phyloP scores from a whole-genome alignment of 768 basidiomycete genomes.

The Phylloporus sp. region DNA sequence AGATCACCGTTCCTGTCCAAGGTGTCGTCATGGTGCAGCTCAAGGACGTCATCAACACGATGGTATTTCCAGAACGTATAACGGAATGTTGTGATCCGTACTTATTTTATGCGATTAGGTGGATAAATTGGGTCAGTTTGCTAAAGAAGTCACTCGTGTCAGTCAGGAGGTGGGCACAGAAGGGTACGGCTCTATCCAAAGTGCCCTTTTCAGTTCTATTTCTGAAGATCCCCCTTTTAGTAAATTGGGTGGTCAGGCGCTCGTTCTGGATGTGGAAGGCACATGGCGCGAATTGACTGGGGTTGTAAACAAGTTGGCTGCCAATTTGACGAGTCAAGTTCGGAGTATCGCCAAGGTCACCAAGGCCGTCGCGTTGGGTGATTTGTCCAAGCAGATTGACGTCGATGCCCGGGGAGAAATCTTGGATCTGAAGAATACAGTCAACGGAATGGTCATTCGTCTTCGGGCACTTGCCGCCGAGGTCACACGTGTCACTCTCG shows the following conservation, averaged over 20 bases:
- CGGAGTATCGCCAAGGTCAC: constrained; percentile 60
- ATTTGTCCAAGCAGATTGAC: constrained; percentile 86
- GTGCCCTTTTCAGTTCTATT: constrained; percentile 11
- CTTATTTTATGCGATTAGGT: constrained; percentile 37
- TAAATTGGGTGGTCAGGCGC: constrained; percentile 82
- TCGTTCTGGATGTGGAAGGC: constrained; percentile 85
- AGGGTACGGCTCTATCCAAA: constrained; percentile 41
- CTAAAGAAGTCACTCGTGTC: constrained; percentile 86
- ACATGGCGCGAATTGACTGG: constrained; percentile 85
- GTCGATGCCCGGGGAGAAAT: constrained; percentile 92
- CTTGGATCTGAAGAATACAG: constrained; percentile 66
- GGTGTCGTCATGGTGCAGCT: constrained; percentile 78
- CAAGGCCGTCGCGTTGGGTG: constrained; percentile 81
- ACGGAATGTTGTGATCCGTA: constrained; percentile 1
- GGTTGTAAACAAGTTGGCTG: constrained; percentile 78
- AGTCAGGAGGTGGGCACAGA: constrained; percentile 82
- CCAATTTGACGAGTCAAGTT: constrained; percentile 65
- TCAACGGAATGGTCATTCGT: constrained; percentile 49
- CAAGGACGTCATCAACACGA: constrained; percentile 73
- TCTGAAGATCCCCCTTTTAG: constrained; percentile 27
- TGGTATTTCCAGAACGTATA: constrained; percentile 35
- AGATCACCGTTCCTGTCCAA: constrained; percentile 75
- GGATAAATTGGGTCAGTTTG: constrained; percentile 79
- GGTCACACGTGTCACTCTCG: constrained; percentile 79
- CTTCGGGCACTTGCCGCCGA: constrained; percentile 70